Base-by-base conservation (phyloP, 2,329 filamentous ascomycete species). In the Ceratocystiopsis minuta region DNA sequence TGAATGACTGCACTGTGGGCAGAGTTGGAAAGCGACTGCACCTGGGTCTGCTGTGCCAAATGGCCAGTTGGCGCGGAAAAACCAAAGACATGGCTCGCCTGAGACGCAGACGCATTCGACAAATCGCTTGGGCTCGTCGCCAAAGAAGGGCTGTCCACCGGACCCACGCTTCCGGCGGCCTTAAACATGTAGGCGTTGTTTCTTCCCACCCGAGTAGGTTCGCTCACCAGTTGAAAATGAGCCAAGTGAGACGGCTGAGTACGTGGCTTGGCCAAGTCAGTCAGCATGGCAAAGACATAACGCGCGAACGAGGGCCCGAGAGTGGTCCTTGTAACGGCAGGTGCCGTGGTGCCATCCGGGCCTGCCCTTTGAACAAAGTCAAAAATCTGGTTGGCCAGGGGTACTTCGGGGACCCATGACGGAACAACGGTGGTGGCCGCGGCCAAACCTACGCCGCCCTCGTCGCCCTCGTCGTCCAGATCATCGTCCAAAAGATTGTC, bases 141-240 rank as follows among this genome's bases (percentile, higher is more conserved):
- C 24, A 10, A 6, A 28, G 24, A 6, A 10, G 24, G 11, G 24
- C 24, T 28, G 24, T 10, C 24, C 24, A 28, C 7, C 24, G 24
- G 24, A 6, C 11, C 24, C 24, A 28, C 6, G 9, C 24, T 28
- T 10, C 14, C n/a, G 18, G 18, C 13, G 13, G 48, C 50, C n/a
- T 55, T 57, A 43, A 62, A 65, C 37, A 60, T 58, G 46, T 64
- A 65, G 11, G 60, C 59, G 41, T 58, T 59, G 24, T 60, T 62
- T 46, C 61, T 64, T 11, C 60, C 60, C 3, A 55, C 45, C 9
- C 62, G 60, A 10, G 54, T 54, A 5, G 62, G 50, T 37, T 59
- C 53, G 39, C 58, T 59, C 33, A 47, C 53, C 18, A 66, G 54
- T 42, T 60, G 56, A 28, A 65, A 58, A 16, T 60, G 57, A 28